A percentile compares a stretch with the other conserved stretches of the same genome.
Evolutionary conservation across 352 stramenopile genomes (phyloP).

Genomic region (Pilasporangium apinafurcum): DNA sequence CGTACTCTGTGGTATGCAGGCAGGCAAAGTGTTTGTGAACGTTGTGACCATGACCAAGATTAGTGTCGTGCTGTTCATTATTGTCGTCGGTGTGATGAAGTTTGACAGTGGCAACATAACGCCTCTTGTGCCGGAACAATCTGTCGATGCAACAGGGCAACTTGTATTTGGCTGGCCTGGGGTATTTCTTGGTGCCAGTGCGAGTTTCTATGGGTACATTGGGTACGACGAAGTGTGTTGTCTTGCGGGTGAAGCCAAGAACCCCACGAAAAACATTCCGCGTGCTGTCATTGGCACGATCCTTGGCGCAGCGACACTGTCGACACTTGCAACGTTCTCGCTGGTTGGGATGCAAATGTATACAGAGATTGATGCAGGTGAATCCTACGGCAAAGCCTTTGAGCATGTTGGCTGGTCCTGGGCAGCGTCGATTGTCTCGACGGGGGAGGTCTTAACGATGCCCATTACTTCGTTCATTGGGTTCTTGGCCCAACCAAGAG

Average conservation of each 20-base stretch:
- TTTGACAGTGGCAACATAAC: conserved; percentile 80
- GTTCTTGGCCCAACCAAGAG: conserved; percentile 90
- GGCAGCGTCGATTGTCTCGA: conserved; percentile 81
- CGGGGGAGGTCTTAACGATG: conserved; percentile 92
- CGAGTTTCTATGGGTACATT: conserved; percentile 96
- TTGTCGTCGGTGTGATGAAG: conserved; percentile 75
- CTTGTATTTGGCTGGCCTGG: conserved; percentile 64
- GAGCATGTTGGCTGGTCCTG: conserved; percentile 47
- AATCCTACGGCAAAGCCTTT: conserved; percentile 77
- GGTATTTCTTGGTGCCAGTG: conserved; percentile 86
- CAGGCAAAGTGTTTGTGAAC: conserved; percentile 86
- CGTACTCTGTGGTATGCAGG: conserved; percentile 81
- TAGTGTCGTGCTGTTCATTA: conserved; percentile 91
- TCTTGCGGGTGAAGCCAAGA: conserved; percentile 83
- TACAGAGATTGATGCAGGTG: conserved; percentile 60
- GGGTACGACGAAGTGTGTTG: conserved; percentile 97
- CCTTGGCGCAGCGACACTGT: conserved; percentile 68
- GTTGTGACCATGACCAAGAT: conserved; percentile 89
- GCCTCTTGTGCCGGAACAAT: conserved; percentile 69
- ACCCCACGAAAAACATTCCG: conserved; percentile 84
- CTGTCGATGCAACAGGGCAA: conserved; percentile 17
- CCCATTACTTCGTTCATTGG: conserved; percentile 94
- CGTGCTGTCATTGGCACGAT: conserved; percentile 88
- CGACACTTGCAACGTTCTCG: conserved; percentile 84
- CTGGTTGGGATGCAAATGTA: conserved; percentile 92